phyloP scores from a whole-genome alignment of 129 eudicot species.

The Tagetes erecta region DNA sequence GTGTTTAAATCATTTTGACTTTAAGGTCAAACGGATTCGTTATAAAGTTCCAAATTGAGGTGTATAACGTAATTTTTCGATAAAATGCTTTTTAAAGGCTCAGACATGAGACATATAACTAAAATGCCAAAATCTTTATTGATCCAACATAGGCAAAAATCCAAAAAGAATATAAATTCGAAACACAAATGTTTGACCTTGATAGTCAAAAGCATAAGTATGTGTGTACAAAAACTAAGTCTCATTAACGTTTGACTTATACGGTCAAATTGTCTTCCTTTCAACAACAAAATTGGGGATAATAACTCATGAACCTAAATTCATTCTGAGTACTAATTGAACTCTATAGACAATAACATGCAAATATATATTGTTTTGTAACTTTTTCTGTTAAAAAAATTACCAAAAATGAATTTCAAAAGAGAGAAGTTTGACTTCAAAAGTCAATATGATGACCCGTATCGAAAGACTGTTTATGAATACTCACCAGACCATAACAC shows the following conservation, averaged over 20 bases:
- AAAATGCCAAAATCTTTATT: background rate
- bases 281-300: background rate
- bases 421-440: conserved; percentile 12
- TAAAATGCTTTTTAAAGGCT: background rate
- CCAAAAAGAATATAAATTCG: background rate
- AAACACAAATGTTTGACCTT: background rate
- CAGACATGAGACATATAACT: background rate
- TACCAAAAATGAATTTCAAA: background rate
- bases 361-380: background rate
- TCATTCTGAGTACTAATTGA: background rate
- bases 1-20: background rate
- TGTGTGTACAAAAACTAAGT: background rate
- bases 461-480: background rate
- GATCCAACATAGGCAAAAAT: background rate
- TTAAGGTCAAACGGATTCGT: conserved; percentile 1
- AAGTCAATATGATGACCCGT: conserved; percentile 4
- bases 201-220: background rate
- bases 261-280: conserved; percentile 10
- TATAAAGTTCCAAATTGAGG: background rate
- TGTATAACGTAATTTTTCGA: background rate
- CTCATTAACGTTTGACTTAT: conserved; percentile 22
- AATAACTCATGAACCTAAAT: background rate
- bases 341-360: background rate
- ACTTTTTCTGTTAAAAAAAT: background rate
- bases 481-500: conserved; percentile 77